Evolutionary conservation across 441 rosid species (phyloP), one percentile per base, ranked within the genome.

Genomic region (Brassica hybrid): DNA sequence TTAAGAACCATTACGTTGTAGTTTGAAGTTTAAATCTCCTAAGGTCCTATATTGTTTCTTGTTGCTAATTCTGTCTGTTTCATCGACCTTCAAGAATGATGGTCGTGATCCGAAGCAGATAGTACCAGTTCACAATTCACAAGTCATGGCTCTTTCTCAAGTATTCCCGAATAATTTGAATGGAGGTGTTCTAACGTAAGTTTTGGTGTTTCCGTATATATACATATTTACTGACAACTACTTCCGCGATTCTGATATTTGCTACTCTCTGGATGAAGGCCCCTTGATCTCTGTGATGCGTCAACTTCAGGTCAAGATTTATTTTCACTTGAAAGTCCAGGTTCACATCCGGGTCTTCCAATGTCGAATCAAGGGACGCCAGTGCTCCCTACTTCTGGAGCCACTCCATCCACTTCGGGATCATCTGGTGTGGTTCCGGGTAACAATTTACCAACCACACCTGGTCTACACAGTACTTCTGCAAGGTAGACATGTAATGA

Each of bases 241-340:
- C 80, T 72, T 76, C 34, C 65, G 34, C 77, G 32, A 71, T 67
- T 65, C 65, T 77, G 66, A 81, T 73, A 68, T 74, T 67, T 67
- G 23, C 50, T 76, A 32, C 67, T 77, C 70, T 86, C 68, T 81
- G 81, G 80, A 80, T 87, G 89, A 86, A 97, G 99, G 93, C 99
- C 99, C 67, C 93, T 91, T 76, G 99, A 97, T 88, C 86, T 97
- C 69, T 90, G 93, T 82, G 97, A 97, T 82, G 81, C 77, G 60
- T 78, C 88, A 81, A 79, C 88, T 65, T 84, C 98, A 62, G 92
- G 86, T 81, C 84, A 88, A 71, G 99, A 97, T 71, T 80, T 69
- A 81, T 79, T 84, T 81, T 38, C 97, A 68, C 82, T 72, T 74
- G 93, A 88, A 80, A 86, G 79, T 89, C 91, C 88, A 85, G 89